A percentile compares a stretch with the other conserved stretches of the same genome.
Evolutionary conservation across 192 early-diverging fungal species (phyloP).

Genomic region (Piromyces finnis): DNA sequence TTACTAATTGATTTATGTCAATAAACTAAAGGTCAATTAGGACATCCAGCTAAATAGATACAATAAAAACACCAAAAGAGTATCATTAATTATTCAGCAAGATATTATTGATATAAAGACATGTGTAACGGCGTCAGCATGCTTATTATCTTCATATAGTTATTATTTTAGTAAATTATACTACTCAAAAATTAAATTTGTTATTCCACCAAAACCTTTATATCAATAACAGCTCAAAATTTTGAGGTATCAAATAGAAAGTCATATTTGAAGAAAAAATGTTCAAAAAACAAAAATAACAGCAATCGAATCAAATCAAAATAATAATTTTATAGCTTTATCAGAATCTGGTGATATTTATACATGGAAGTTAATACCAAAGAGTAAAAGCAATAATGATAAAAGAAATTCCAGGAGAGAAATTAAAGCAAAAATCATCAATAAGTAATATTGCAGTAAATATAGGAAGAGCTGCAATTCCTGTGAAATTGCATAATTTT

Average conservation of each 20-base stretch:
- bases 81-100: constrained; percentile 30
- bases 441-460: constrained; percentile 22
- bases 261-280: background rate
- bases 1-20: too few relatives aligned
- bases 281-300: background rate
- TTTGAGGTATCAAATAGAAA: background rate
- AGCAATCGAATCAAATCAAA: background rate
- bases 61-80: constrained; percentile 34
- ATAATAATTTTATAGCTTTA: background rate
- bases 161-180: background rate
- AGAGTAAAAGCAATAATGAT: background rate
- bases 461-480: background rate
- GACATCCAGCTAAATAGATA: constrained; percentile 13
- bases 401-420: background rate
- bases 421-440: constrained; percentile 22
- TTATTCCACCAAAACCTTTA: background rate
- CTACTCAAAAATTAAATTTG: background rate
- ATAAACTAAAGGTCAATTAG: constrained; percentile 25
- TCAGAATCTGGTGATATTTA: background rate
- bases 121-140: background rate
- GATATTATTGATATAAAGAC: constrained; percentile 11
- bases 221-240: background rate
- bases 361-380: background rate
- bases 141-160: background rate
- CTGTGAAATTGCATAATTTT: constrained; percentile 5